Evolutionary conservation across 1,284 basidiomycete species (phyloP), one percentile per base, ranked within the genome.

Genomic region (Melanopsichium pennsylvanicum): DNA sequence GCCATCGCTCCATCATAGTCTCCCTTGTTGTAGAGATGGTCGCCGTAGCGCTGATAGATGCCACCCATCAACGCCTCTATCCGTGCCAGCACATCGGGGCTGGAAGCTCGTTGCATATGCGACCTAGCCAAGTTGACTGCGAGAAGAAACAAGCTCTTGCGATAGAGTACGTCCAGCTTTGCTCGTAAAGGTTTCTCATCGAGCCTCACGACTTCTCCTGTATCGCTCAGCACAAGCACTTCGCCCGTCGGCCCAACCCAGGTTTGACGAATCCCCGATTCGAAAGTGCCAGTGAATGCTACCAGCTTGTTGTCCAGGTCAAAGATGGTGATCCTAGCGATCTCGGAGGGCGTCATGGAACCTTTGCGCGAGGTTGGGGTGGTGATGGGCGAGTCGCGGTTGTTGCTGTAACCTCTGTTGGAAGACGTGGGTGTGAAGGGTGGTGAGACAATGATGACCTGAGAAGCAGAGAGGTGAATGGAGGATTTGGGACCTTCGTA

Each of bases 241-340:
- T 73, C 54, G 23, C 67, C 75, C 0, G 47, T 31, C 4, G 60
- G 33, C 0, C 54, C 68, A 2, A 67, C 48, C 62, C 68, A 66
- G 2, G 63, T 46, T 32, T 49, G 54, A 11, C 73, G 57, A 2
- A 81, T 57, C 22, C 74, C 75, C 2, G 67, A 61, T 8, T 66
- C 67, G 34, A 78, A 75, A 11, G 72, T 72, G 16, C 66, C 70
- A 22, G 58, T 66, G 27, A 90, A 93, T 4, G 90, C 90, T 6
- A 97, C 87, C 43, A 95, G 86, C 83, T 94, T 94, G 83, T 95
- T 96, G 80, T 93, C 91, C 22, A 91, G 86, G 79, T 98, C 94
- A 69, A 98, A 91, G 1, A 98, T 86, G 0, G 90, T 90, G 34
- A 98, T 86, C 73, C 91, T 93, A 15, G 90, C 89, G 6, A 55